These are phyloP conservation scores for Tremellales sp. DNA, from an alignment of 1,284 basidiomycete species.

Conservation along the genomic window DNA sequence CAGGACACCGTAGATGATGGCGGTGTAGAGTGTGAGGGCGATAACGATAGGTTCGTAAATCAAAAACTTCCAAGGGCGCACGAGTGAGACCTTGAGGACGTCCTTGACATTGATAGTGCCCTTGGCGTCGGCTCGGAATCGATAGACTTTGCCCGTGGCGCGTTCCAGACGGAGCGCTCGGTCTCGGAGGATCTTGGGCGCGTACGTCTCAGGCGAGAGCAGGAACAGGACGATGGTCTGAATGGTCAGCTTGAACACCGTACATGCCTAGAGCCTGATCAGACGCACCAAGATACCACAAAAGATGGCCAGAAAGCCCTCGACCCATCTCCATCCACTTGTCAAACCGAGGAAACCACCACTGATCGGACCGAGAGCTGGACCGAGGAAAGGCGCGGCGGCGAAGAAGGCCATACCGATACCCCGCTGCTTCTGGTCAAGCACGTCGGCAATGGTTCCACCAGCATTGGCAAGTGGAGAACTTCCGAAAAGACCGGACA, in stretches of 20 bases:
- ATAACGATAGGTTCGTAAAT: constrained; percentile 51
- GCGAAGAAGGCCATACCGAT: constrained; percentile 53
- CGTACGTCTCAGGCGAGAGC: constrained; percentile 50
- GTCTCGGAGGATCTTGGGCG: constrained; percentile 47
- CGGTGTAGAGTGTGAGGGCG: constrained; percentile 54
- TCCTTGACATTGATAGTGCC: constrained; percentile 31
- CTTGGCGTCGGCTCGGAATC: constrained; percentile 50
- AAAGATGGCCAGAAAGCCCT: constrained; percentile 62
- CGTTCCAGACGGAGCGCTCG: constrained; percentile 44
- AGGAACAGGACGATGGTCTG: constrained; percentile 33
- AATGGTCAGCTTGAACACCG: neutral
- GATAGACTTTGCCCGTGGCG: constrained; percentile 48
- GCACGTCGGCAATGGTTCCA: constrained; percentile 42
- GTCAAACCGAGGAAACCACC: constrained; percentile 48
- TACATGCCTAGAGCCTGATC: too few relatives aligned
- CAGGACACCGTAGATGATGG: constrained; percentile 51
- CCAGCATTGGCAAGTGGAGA: constrained; percentile 47
- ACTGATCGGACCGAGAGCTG: constrained; percentile 52
- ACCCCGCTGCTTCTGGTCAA: constrained; percentile 40
- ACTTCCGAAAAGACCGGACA: constrained; percentile 46
- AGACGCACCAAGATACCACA: constrained; percentile 19
- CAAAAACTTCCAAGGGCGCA: constrained; percentile 51
- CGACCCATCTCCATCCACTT: constrained; percentile 54
- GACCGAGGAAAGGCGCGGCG: constrained; percentile 62
- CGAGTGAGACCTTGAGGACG: constrained; percentile 46